Evolutionary conservation across 2,329 filamentous ascomycete genomes (phyloP), one percentile per base, ranked within the genome.

Genomic region (Nothopassalora personata): DNA sequence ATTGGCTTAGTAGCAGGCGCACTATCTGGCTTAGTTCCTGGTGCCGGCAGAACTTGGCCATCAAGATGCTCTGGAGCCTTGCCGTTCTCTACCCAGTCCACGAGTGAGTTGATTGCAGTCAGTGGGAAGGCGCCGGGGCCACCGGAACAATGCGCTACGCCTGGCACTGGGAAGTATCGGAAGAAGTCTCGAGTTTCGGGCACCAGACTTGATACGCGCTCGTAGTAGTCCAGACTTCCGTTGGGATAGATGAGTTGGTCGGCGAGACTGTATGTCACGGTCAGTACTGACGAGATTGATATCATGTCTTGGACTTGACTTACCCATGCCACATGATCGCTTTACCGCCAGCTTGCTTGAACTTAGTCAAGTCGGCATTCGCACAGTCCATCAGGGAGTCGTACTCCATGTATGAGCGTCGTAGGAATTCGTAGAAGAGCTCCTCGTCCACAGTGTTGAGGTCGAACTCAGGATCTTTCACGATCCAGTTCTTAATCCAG

Each of bases 111-210:
- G 47, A 66, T 56, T 7, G 57, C 62, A 2, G 52, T 54, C 5
- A 63, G 11, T 10, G 68, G 70, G 5, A 63, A 64, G 5, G 62
- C 63, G 1, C 70, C 74, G 6, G 45, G 19, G 0, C 73, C 74
- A 11, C 68, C 70, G 6, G 46, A 36, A 47, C 75, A 76, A 54
- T 77, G 75, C 4, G 59, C 64, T 2, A 73, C 70, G 4, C 74
- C 75, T 2, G 75, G 74, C 18, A 69, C 72, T 11, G 67, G 60
- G 39, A 75, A 77, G 34, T 72, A 66, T 10, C 72, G 70, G 50
- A 70, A 75, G 57, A 68, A 76, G 36, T 73, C 69, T 7, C 60
- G 52, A 1, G 68, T 63, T 1, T 65, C 49, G 0, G 68, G 51
- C 1, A 59, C 53, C 19, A 57, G 31, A 1, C 43, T 50, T 13